Evolutionary conservation across 768 basidiomycete genomes (phyloP).

Genomic region (Hirschioporus abietinus): DNA sequence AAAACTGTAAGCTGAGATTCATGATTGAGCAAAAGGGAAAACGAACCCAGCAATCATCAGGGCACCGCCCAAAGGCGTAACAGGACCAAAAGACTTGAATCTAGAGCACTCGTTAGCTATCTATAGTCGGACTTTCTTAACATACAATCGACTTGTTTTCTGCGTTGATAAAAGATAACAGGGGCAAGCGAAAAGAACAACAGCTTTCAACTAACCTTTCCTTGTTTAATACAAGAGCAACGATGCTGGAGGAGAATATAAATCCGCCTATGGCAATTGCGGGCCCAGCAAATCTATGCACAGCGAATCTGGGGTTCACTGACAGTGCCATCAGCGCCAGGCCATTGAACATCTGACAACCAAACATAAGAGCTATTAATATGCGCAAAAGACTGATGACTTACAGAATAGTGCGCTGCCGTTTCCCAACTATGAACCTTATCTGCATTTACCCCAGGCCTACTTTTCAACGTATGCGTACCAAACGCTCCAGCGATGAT

Average conservation of each 20-base stretch:
- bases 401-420: conserved; percentile 59
- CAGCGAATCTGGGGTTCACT: conserved; percentile 53
- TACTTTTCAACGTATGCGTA: conserved; percentile 51
- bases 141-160: neutral
- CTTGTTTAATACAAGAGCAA: conserved; percentile 43
- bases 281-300: conserved; percentile 60
- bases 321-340: conserved; percentile 59
- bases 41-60: conserved; percentile 66
- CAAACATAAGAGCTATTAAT: neutral
- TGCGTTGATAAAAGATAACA: neutral
- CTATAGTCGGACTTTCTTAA: neutral
- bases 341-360: conserved; percentile 62
- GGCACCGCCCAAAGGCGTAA: conserved; percentile 62
- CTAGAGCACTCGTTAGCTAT: conserved; percentile 18
- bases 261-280: conserved; percentile 53
- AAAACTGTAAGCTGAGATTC: neutral
- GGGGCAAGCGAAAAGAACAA: neutral
- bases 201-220: conserved; percentile 31
- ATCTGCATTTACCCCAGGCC: conserved; percentile 42
- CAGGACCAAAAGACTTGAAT: conserved; percentile 50
- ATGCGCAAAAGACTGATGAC: conserved; percentile 19
- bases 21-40: neutral
- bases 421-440: conserved; percentile 55
- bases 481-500: conserved; percentile 66
- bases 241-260: conserved; percentile 62